phyloP scores from a whole-genome alignment of 2,329 filamentous ascomycete species.

The Monosporascus sp. region DNA sequence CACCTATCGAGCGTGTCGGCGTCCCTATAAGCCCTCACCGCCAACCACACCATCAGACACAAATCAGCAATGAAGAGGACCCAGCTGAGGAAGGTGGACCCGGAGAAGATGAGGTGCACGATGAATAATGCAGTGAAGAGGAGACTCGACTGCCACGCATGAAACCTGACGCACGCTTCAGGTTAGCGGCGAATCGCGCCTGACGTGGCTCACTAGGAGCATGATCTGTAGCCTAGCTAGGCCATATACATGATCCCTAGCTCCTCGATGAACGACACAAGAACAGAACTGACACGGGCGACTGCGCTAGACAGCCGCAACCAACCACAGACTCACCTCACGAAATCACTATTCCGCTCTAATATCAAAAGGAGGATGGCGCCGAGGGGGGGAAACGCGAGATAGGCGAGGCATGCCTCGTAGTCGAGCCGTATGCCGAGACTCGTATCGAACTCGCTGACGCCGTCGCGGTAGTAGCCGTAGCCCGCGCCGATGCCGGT shows the following conservation, averaged over 20 bases:
- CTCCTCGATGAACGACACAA: too few relatives aligned
- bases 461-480: constrained; percentile 44
- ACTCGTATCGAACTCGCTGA: constrained; percentile 87
- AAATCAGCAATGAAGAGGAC: constrained; percentile 73
- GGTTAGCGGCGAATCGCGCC: too few relatives aligned
- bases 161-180: constrained; percentile 55
- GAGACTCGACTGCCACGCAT: constrained; percentile 90
- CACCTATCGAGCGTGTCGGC: constrained; percentile 62
- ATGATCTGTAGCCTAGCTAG: too few relatives aligned
- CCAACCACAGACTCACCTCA: constrained; percentile 54
- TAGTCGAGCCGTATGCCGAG: constrained; percentile 81
- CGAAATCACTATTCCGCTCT: constrained; percentile 95
- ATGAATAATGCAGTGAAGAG: constrained; percentile 71
- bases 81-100: constrained; percentile 81
- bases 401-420: constrained; percentile 85
- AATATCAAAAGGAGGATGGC: constrained; percentile 77
- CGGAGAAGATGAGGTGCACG: constrained; percentile 79
- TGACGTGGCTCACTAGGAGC: too few relatives aligned
- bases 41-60: constrained; percentile 68
- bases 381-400: constrained; percentile 78
- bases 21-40: constrained; percentile 76
- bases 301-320: too few relatives aligned
- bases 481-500: constrained; percentile 30
- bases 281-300: too few relatives aligned
- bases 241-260: too few relatives aligned